Evolutionary conservation across 1,284 basidiomycete genomes (phyloP).

Genomic region (Fomitopsis pinicola): DNA sequence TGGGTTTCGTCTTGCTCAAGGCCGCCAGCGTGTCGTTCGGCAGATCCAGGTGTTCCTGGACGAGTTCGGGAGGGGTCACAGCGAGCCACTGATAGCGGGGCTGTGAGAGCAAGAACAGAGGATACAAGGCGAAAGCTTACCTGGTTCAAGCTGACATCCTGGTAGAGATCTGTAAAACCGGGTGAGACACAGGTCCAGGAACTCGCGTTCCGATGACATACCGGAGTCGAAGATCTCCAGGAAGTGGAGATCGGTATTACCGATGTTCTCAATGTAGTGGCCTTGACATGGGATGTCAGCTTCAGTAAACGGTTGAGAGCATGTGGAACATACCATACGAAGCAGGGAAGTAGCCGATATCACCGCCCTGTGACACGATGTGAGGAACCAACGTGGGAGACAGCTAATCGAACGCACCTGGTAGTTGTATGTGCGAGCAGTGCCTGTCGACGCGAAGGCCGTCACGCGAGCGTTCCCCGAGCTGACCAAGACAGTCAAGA

Average conservation of each 20-base stretch:
- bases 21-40: constrained; percentile 46
- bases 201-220: constrained; percentile 20
- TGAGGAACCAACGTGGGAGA: not conserved
- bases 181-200: not conserved
- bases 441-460: constrained; percentile 57
- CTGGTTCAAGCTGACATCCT: constrained; percentile 63
- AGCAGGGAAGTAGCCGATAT: constrained; percentile 62
- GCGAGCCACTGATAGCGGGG: constrained; percentile 54
- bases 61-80: constrained; percentile 57
- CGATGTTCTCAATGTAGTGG: constrained; percentile 71
- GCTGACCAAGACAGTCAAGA: constrained; percentile 26
- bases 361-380: constrained; percentile 41
- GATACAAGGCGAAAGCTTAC: constrained; percentile 22
- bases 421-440: constrained; percentile 68
- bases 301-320: not conserved
- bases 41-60: constrained; percentile 56
- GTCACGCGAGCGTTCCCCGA: constrained; percentile 58
- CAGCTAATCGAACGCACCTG: constrained; percentile 31
- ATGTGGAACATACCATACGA: constrained; percentile 38
- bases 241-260: constrained; percentile 57
- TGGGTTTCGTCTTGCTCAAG: constrained; percentile 50
- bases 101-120: not conserved
- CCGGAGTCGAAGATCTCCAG: constrained; percentile 64
- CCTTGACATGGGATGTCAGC: constrained; percentile 26
- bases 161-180: constrained; percentile 40